Conservation (phyloP, 140 eudicot genomes). For the Stevia rebaudiana region DNA sequence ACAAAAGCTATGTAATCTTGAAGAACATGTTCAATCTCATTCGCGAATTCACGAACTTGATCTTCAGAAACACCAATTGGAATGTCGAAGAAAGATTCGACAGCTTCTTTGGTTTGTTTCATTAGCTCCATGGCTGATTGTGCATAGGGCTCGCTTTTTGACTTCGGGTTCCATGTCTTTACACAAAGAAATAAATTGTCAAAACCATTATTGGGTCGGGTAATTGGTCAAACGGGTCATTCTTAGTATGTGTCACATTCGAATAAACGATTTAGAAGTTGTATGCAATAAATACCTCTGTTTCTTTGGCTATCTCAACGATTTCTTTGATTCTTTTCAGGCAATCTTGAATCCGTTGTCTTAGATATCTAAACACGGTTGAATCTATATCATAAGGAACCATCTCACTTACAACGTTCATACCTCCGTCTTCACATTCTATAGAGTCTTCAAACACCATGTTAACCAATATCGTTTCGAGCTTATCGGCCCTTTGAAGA, state of each 20-base stretch:
- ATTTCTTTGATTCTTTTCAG: slow-evolving; percentile 44
- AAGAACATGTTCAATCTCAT: slow-evolving; percentile 49
- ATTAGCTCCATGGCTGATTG: slow-evolving; percentile 61
- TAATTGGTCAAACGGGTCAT: background rate
- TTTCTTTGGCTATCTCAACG: slow-evolving; percentile 54
- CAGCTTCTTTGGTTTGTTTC: slow-evolving; percentile 44
- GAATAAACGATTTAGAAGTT: background rate
- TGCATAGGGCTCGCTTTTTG: slow-evolving; percentile 77
- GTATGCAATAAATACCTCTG: slow-evolving; percentile 44
- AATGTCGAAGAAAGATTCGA: slow-evolving; percentile 57
- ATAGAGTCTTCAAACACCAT: slow-evolving; percentile 71
- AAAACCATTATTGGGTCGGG: background rate
- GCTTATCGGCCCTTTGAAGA: slow-evolving; percentile 68
- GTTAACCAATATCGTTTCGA: slow-evolving; percentile 59
- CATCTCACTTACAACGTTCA: slow-evolving; percentile 56
- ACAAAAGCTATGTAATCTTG: slow-evolving; percentile 49
- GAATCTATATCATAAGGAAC: slow-evolving; percentile 69
- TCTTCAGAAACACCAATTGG: slow-evolving; percentile 54
- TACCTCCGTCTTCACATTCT: slow-evolving; percentile 70
- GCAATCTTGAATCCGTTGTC: slow-evolving; percentile 66
- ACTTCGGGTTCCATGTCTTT: slow-evolving; percentile 91
- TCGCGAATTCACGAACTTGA: slow-evolving; percentile 47
- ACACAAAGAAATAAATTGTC: slow-evolving; percentile 15
- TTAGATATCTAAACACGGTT: slow-evolving; percentile 39
- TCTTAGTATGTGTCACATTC: background rate